Evolutionary conservation across 768 basidiomycete genomes (phyloP), one percentile per base, ranked within the genome.

Genomic region (Tricholomella constricta): DNA sequence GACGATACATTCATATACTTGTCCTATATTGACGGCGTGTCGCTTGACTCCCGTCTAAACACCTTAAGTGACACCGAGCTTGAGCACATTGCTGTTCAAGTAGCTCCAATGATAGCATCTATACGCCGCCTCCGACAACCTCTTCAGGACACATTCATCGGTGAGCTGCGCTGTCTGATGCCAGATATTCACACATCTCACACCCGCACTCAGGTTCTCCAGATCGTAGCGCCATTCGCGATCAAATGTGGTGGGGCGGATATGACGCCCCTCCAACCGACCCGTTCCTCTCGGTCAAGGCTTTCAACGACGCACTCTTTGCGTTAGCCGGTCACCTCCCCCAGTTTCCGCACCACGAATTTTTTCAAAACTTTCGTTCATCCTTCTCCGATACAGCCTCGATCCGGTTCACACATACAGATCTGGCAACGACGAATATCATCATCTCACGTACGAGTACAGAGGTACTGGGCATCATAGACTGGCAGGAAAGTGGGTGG

Each of bases 401-500:
- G 32, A 45, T 60, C 20, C 20, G 40, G n/a, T 51, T 55, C 20
- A 34, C 54, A 15, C 45, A 55, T 40, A 20, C 37, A 36, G 49
- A 51, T 32, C 22, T 46, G n/a, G 20, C 36, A 25, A 19, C 38
- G 7, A 25, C 11, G 4, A 56, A 51, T 49, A 34, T 55, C 17
- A 42, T 51, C 11, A 31, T 55, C 19, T 27, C 45, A 12, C n/a
- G 5, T 17, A 45, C 37, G 2, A 41, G 45, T n/a, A 51, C 53
- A 12, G 43, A 57, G 27, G 52, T 63, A n/a, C 37, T 58, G 22
- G 62, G 45, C 32, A 59, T 63, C 44, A 27, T 63, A 31, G 62
- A 63, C 34, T 63, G 60, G 62, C 51, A 59, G 17, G 52, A 55
- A 23, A 54, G 49, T 31, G 57, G 57, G 19, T 59, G 60, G 60